These are phyloP conservation scores for Mycena filopes DNA, from an alignment of 768 basidiomycete species.

Conservation along the genomic window DNA sequence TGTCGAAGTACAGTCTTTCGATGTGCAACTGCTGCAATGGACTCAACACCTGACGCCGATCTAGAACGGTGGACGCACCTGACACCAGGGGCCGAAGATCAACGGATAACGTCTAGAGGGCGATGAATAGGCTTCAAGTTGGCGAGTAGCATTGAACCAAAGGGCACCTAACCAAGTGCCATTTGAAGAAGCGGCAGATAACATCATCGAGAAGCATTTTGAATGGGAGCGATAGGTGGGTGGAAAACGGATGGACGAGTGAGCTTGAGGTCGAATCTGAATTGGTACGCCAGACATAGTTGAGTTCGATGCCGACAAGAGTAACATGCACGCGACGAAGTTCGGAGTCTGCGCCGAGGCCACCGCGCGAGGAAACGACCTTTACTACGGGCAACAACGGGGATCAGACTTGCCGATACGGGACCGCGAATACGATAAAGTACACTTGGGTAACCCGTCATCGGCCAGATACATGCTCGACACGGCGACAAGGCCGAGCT, in stretches of 20 bases:
- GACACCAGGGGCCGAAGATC: slow-evolving; percentile 76
- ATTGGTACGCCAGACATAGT: slow-evolving; percentile 47
- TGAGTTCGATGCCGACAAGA: slow-evolving; percentile 49
- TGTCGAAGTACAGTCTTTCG: slow-evolving; percentile 60
- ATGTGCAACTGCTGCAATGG: slow-evolving; percentile 62
- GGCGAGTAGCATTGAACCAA: slow-evolving; percentile 26
- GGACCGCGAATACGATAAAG: slow-evolving; percentile 27
- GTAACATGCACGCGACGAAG: slow-evolving; percentile 48
- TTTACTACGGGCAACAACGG: slow-evolving; percentile 25
- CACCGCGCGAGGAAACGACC: slow-evolving; percentile 42
- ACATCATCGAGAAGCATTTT: slow-evolving; percentile 62
- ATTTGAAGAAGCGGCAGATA: slow-evolving; percentile 62
- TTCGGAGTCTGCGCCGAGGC: slow-evolving; percentile 20
- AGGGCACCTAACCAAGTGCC: slow-evolving; percentile 68
- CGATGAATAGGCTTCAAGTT: slow-evolving; percentile 18
- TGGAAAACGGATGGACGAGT: slow-evolving; percentile 62
- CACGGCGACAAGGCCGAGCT: slow-evolving; percentile 67
- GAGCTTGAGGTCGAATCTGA: slow-evolving; percentile 24
- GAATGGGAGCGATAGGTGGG: slow-evolving; percentile 65
- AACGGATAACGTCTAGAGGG: slow-evolving; percentile 78
- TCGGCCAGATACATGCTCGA: slow-evolving; percentile 64
- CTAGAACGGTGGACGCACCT: slow-evolving; percentile 51
- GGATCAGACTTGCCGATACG: slow-evolving; percentile 17
- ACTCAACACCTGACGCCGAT: slow-evolving; percentile 12
- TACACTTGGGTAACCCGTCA: slow-evolving; percentile 55